Percentiles rank a stretch among this genome's conserved stretches.
These are phyloP conservation scores for Gossypium raimondii DNA, from an alignment of 345 rosid species.

Conservation along the genomic window DNA sequence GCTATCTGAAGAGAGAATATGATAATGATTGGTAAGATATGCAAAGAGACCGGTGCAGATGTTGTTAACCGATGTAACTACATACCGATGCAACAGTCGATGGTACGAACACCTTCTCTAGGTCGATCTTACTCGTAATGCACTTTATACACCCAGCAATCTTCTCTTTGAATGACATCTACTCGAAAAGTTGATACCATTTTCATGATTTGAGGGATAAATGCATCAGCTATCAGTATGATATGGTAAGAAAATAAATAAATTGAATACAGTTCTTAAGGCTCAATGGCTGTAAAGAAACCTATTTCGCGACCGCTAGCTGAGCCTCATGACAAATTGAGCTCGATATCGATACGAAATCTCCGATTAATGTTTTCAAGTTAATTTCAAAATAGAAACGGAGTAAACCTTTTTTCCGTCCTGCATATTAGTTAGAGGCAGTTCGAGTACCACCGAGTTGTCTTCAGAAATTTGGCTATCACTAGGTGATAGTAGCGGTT, in stretches of 20 bases:
- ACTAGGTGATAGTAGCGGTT: conserved; percentile 38
- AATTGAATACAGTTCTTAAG: no score
- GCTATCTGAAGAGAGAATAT: conserved; percentile 22
- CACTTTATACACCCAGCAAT: conserved; percentile 22
- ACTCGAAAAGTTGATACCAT: conserved; percentile 10
- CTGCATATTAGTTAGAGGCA: conserved; percentile 10
- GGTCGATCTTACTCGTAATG: conserved; percentile 29
- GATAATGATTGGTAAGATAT: not conserved
- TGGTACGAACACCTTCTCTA: conserved; percentile 50
- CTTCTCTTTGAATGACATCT: conserved; percentile 31
- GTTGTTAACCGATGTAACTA: not conserved
- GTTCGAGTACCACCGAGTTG: not conserved
- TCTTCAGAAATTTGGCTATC: conserved; percentile 12
- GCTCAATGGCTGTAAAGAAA: no score
- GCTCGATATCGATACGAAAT: not conserved
- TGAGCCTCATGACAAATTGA: not conserved
- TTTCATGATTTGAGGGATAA: not conserved
- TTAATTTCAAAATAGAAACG: no score
- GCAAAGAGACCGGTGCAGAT: not conserved
- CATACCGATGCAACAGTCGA: conserved; percentile 56
- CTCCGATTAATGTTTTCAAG: not conserved
- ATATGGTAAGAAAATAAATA: no score
- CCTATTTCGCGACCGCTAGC: no score
- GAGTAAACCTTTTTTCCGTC: conserved; percentile 21
- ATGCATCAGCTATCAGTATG: no score